Evolutionary conservation across 2,329 filamentous ascomycete genomes (phyloP), one percentile per base, ranked within the genome.

Genomic region (Chaetomiaceae sp.): DNA sequence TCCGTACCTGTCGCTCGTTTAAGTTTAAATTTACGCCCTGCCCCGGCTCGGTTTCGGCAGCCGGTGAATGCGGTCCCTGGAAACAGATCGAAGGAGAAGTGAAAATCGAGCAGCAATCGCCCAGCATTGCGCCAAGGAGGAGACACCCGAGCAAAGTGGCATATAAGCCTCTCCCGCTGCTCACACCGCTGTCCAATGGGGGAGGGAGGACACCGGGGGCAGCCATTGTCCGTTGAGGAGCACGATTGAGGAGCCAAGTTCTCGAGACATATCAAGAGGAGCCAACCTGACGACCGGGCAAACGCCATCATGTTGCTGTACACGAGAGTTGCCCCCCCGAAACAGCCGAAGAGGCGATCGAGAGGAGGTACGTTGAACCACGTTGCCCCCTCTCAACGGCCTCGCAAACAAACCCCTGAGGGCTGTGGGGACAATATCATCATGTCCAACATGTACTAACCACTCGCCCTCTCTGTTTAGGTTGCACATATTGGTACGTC

Each of bases 261-360:
- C 25, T 19, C 6, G 9, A 34, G 25, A 6, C 14, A 29, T 22
- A 42, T n/a, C 37, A 5, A n/a, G 7, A 2, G 29, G 38, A 20
- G 36, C 29, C 20, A 45, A 22, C 22, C 27, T 31, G 27, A 15
- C 33, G 12, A 23, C 6, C 22, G 17, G 15, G 22, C 23, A 50
- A 19, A 9, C 39, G 15, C 57, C 47, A 25, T n/a, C n/a, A 83
- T 83, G 81, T 68, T 84, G 61, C 67, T 84, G 40, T 84, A 82
- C 64, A 81, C 79, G n/a, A 75, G 73, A 66, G 68, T 77, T 46
- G 80, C 80, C 54, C 67, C 74, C 43, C 78, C 80, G n/a, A 83
- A 82, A 67, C 70, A 74, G 40, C 80, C 80, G 29, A 84, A 83
- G 68, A 76, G 71, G 63, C 74, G 81, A 51, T 83, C 81, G n/a